These are phyloP conservation scores for Amylocarpus encephaloides DNA, from an alignment of 2,329 filamentous ascomycete genomes.

Conservation along the genomic window DNA sequence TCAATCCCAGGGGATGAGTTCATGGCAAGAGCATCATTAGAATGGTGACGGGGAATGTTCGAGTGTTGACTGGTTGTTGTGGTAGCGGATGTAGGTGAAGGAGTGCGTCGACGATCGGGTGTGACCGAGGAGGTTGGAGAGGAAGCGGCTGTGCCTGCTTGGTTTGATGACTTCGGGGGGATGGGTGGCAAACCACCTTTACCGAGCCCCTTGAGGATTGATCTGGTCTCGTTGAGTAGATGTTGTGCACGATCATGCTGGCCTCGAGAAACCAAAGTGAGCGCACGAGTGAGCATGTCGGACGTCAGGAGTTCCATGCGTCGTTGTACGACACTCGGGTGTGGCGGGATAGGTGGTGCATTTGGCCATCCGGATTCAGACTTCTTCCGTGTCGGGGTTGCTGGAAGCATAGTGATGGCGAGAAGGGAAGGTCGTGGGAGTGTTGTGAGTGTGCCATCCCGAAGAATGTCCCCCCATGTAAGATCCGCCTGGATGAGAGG, in stretches of 20 bases:
- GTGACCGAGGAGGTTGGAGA: slow-evolving; percentile 26
- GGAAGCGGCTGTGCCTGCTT: slow-evolving; percentile 12
- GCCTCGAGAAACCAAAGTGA: slow-evolving; percentile 83
- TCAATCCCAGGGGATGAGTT: slow-evolving; percentile 73
- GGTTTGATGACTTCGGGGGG: slow-evolving; percentile 44
- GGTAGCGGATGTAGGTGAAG: slow-evolving; percentile 38
- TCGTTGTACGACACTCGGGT: slow-evolving; percentile 89
- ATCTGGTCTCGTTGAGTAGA: slow-evolving; percentile 84
- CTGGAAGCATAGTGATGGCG: slow-evolving; percentile 90
- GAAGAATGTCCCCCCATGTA: slow-evolving; percentile 85
- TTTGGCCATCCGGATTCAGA: slow-evolving; percentile 53
- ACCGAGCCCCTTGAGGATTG: slow-evolving; percentile 89
- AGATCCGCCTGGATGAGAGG: slow-evolving; percentile 93
- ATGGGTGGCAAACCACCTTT: slow-evolving; percentile 92
- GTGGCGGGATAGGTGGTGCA: slow-evolving; percentile 81
- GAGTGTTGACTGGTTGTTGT: slow-evolving; percentile 25
- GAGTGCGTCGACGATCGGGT: slow-evolving; percentile 34
- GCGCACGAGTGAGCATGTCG: slow-evolving; percentile 89
- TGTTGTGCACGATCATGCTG: slow-evolving; percentile 94
- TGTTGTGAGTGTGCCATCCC: slow-evolving; percentile 79
- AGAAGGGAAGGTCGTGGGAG: slow-evolving; percentile 84
- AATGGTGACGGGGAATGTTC: slow-evolving; percentile 45
- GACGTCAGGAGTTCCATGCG: slow-evolving; percentile 97
- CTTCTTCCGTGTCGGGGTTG: slow-evolving; percentile 50
- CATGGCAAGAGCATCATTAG: slow-evolving; percentile 41